Percentiles rank a stretch among this genome's conserved stretches.
phyloP scores from a whole-genome alignment of 108 stramenopile species.

The Mediolabrus comicus region DNA sequence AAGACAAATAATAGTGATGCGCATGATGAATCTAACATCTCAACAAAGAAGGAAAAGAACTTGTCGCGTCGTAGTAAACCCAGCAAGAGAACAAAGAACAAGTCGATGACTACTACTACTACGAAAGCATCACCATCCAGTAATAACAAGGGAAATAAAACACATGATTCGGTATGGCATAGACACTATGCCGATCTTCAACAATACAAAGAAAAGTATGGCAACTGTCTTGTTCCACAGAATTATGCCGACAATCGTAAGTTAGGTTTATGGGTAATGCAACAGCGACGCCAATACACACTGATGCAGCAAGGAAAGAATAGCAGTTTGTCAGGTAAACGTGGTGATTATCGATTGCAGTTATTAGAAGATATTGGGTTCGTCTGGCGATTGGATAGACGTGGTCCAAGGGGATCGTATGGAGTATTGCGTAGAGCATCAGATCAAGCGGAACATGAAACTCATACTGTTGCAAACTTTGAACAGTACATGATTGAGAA shows the following conservation, averaged over 20 bases:
- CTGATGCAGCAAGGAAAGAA: conserved; percentile 32
- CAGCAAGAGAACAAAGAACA: neutral
- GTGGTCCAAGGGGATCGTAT: conserved; percentile 6
- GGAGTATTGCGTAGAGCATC: neutral
- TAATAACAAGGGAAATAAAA: neutral
- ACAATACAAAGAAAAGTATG: conserved; percentile 38
- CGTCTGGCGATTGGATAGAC: conserved; percentile 17
- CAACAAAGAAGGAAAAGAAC: neutral
- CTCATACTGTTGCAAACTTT: neutral
- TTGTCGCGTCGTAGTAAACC: too few species aligned
- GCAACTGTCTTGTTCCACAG: conserved; percentile 60
- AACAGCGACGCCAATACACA: conserved; percentile 53
- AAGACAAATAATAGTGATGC: too few species aligned
- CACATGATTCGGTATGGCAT: conserved; percentile 12
- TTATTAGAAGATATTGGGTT: conserved; percentile 28
- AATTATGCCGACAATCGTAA: conserved; percentile 33
- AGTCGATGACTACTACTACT: neutral
- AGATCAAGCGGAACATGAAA: neutral
- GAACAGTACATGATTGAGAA: conserved; percentile 8
- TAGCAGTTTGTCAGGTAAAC: neutral
- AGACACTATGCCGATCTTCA: conserved; percentile 2
- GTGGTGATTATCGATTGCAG: conserved; percentile 2
- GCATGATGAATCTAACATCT: neutral
- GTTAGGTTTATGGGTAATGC: conserved; percentile 56
- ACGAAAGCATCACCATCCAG: neutral